Evolutionary conservation across 1,284 basidiomycete species (phyloP), one percentile per base, ranked within the genome.

Genomic region (Heterobasidion annosum): DNA sequence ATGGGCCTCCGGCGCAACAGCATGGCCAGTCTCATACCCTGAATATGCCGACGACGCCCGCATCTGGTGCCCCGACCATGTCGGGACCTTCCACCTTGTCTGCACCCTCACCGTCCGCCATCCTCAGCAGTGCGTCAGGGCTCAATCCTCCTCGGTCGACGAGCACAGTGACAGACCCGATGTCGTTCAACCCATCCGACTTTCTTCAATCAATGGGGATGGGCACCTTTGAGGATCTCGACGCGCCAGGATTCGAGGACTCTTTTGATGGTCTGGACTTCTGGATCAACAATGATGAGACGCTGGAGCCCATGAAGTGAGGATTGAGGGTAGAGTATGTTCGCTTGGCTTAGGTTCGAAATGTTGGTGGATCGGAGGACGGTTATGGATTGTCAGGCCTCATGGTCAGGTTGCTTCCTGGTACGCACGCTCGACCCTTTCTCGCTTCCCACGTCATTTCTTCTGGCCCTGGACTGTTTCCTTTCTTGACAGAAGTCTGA

Each of bases 31-130:
- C 53, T 0, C 67, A 65, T 35, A 63, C 62, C 15, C 72, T 64
- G 12, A 76, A 74, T 0, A 75, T 74, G 8, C 76, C 78, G 10
- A 71, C 74, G 1, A 79, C 80, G n/a, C 78, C 78, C 34, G 75
- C 67, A 25, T 68, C 70, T 15, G 56, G 43, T 56, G 57, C 62
- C 64, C 33, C 56, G 50, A 58, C 63, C 34, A 69, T 70, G 42
- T 73, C 77, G 49, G 75, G 25, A 25, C 25, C 62, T 64, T 25
- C 56, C 48, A 58, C 63, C 33, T 69, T 70, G 40, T 73, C 77
- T 49, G 75, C 73, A 5, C 71, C 75, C 0, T 75, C 77, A 5
- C 73, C 79, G 0, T 68, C 72, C 9, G 62, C 73, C 15, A 67
- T 75, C 34, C 63, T 79, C 15, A 72, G 70, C 42, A 70, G 67